Evolutionary conservation across 163 green algal genomes (phyloP).

Genomic region (Scenedesmus sp.): DNA sequence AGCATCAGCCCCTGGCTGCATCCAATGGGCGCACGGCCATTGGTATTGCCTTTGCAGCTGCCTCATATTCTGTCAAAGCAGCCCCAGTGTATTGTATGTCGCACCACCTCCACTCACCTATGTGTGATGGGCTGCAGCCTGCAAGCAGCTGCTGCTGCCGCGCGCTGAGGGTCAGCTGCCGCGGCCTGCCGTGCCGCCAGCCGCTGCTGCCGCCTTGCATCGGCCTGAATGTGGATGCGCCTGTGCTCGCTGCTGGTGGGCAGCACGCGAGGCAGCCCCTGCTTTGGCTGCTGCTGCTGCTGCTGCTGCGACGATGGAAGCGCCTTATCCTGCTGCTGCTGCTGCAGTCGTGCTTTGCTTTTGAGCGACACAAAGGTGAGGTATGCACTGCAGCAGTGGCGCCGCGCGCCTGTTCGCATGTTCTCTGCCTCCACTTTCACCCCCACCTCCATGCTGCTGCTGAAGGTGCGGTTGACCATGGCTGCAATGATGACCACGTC

Average conservation of each 20-base stretch:
- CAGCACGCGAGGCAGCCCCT: conserved; percentile 64
- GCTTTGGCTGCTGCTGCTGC: neutral
- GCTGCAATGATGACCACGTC: conserved; percentile 83
- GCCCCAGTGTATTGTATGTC: no score
- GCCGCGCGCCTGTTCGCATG: conserved; percentile 74
- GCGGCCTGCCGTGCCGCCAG: conserved; percentile 60
- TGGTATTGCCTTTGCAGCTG: no score
- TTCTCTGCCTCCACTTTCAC: conserved; percentile 87
- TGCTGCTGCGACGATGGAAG: neutral
- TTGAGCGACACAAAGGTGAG: conserved; percentile 86
- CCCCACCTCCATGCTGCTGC: conserved; percentile 81
- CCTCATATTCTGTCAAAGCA: no score
- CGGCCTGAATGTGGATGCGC: conserved; percentile 67
- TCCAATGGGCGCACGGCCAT: no score
- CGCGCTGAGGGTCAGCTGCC: conserved; percentile 6
- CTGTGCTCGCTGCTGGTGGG: conserved; percentile 61
- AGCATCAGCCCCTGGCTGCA: no score
- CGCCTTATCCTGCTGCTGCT: conserved; percentile 29
- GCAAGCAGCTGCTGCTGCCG: conserved; percentile 20
- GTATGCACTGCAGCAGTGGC: conserved; percentile 91
- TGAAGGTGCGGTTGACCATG: conserved; percentile 88
- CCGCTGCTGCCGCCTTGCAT: conserved; percentile 63
- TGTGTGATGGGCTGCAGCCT: conserved; percentile 55
- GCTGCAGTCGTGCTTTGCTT: conserved; percentile 34
- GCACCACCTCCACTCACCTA: conserved; percentile 7